Evolutionary conservation across 208 protist species (phyloP), one percentile per base, ranked within the genome.

Genomic region (Leishmania lainsoni): DNA sequence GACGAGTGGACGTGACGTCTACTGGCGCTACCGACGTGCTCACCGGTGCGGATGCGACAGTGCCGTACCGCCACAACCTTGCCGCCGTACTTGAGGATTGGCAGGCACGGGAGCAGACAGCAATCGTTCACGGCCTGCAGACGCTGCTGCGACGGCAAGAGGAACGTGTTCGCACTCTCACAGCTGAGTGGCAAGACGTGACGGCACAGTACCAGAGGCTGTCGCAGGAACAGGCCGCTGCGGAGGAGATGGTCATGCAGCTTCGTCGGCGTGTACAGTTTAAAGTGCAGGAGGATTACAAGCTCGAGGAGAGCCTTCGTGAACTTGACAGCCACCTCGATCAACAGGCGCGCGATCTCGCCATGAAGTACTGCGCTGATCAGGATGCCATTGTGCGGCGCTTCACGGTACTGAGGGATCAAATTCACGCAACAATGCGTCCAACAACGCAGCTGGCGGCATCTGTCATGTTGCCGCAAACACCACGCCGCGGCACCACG

Each of bases 261-360:
- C 87, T 98, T 56, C 92, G 91, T 10, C 89, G 86, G 29, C 88
- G 87, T 16, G 95, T 98, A 49, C 89, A 93, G 59, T 74, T 87
- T 26, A 98, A 98, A 75, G 76, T 96, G 72, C 80, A 89, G 45
- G 95, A 97, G 65, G 95, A 98, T 76, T 39, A 52, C 42, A 81
- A 87, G 75, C 86, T 96, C 45, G 93, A 98, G 87, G 83, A 87
- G 77, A 95, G 86, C 61, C 79, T 98, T 58, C 86, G 87, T 16
- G 79, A 86, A 56, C 79, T 98, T 12, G 93, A 97, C 52, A 74
- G 39, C 3, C 91, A 96, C 69, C 87, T 98, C 14, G 92, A 96
- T 68, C 52, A 88, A 81, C 95, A 98, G 75, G 92, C 92, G n/a
- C 74, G 92, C 1, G 93, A 98, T 77, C 82, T 98, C 26, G 92